Conservation (phyloP, 352 stramenopile genomes). For the Pythium volutum region DNA sequence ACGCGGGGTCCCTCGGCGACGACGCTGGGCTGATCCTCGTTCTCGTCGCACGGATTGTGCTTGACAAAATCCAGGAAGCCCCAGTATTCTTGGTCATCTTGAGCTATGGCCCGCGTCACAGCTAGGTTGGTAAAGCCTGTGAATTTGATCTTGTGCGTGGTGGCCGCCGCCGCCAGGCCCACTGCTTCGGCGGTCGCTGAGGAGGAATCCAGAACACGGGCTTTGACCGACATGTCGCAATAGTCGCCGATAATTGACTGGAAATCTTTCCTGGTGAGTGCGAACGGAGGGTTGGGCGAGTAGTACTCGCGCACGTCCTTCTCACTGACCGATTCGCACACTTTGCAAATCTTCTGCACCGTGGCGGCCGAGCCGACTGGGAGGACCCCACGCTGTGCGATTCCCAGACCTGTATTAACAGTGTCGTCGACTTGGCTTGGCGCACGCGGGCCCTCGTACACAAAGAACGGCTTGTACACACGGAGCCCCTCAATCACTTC, state of each 20-base stretch:
- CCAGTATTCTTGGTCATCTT: conserved; percentile 44
- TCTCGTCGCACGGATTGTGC: conserved; percentile 55
- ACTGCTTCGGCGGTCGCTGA: conserved; percentile 50
- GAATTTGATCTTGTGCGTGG: conserved; percentile 68
- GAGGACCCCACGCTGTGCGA: conserved; percentile 53
- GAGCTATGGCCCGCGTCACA: conserved; percentile 27
- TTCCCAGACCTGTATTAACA: conserved; percentile 39
- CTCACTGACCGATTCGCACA: conserved; percentile 30
- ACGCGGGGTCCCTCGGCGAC: too few relatives aligned
- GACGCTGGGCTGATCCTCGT: conserved; percentile 33
- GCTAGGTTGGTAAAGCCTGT: conserved; percentile 76
- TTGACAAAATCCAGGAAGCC: conserved; percentile 56
- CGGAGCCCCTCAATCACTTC: conserved; percentile 74
- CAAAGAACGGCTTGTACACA: conserved; percentile 81
- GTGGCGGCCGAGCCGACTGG: conserved; percentile 38
- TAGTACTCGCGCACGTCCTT: conserved; percentile 52
- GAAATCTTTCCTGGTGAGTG: conserved; percentile 53
- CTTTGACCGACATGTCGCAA: conserved; percentile 52
- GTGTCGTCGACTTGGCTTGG: conserved; percentile 35
- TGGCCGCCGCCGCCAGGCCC: conserved; percentile 52
- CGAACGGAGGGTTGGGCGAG: conserved; percentile 54
- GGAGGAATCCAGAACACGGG: conserved; percentile 38
- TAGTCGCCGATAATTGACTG: conserved; percentile 59
- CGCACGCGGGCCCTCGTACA: conserved; percentile 57
- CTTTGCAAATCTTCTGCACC: conserved; percentile 43